Percentiles rank a stretch among this genome's conserved stretches.
Conservation (phyloP, 2,329 filamentous ascomycete species). For the Aspergillus fijiensis region DNA sequence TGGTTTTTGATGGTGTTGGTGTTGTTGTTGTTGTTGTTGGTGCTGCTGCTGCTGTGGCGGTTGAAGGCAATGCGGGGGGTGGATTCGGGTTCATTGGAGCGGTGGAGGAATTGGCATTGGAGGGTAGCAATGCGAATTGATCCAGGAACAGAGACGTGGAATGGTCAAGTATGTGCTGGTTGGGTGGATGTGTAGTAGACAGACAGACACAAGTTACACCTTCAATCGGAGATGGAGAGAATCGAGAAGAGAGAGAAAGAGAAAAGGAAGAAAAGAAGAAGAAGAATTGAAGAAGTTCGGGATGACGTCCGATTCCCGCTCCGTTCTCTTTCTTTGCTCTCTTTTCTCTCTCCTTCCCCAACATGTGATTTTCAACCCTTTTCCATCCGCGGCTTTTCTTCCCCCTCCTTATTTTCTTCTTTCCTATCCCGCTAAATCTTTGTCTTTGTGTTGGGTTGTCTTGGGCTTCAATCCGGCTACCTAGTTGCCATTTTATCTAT, state of each 20-base stretch:
- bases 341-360: not conserved
- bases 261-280: not conserved
- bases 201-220: too few species aligned
- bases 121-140: not conserved
- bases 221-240: too few species aligned
- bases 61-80: slow-evolving; percentile 10
- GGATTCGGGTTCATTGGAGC: slow-evolving; percentile 32
- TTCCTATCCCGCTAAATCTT: not conserved
- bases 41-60: not conserved
- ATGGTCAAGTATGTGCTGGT: too few species aligned
- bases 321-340: not conserved
- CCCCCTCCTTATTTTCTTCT: not conserved
- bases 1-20: not conserved
- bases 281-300: not conserved
- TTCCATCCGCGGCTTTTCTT: not conserved
- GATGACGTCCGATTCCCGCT: slow-evolving; percentile 4
- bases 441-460: not conserved
- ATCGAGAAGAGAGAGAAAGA: not conserved
- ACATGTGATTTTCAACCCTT: slow-evolving; percentile 15
- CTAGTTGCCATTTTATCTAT: not conserved
- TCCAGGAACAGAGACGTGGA: too few species aligned
- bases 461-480: not conserved
- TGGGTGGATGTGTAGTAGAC: too few species aligned
- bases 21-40: slow-evolving; percentile 24
- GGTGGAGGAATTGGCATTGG: slow-evolving; percentile 6